Conservation (phyloP, 305 asterid species). For the Fraxinus sp. region DNA sequence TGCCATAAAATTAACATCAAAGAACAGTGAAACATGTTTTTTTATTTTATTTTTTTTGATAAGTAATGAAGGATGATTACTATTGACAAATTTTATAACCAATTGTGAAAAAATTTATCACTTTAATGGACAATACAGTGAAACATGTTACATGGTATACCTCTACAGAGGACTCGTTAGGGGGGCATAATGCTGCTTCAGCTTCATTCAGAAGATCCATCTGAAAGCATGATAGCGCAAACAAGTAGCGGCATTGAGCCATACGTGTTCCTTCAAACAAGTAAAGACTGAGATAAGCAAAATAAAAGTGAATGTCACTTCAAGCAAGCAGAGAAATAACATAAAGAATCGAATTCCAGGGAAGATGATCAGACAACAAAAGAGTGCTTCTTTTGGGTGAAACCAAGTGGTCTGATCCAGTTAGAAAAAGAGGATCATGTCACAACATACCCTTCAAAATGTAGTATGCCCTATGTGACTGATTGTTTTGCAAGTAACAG, state of each 20-base stretch:
- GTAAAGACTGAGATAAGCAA: conserved; percentile 1
- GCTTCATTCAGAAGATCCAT: conserved; percentile 92
- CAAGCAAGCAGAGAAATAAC: neutral
- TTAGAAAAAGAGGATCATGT: conserved; percentile 8
- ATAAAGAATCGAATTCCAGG: neutral
- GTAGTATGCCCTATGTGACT: conserved; percentile 87
- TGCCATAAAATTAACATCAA: neutral
- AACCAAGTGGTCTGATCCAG: neutral
- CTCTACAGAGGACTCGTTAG: conserved; percentile 71
- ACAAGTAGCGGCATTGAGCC: conserved; percentile 93
- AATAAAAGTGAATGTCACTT: conserved; percentile 14
- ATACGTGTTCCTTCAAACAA: conserved; percentile 59
- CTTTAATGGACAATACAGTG: neutral
- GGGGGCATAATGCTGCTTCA: conserved; percentile 66
- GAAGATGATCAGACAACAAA: neutral
- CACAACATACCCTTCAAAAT: conserved; percentile 64
- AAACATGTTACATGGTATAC: conserved; percentile 31
- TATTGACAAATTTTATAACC: too few relatives aligned
- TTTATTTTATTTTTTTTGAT: too few relatives aligned
- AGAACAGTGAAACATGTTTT: neutral
- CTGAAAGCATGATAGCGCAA: conserved; percentile 90
- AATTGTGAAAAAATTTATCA: too few relatives aligned
- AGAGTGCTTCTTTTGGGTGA: conserved; percentile 1
- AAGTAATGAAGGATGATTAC: too few relatives aligned
- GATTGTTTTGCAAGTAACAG: conserved; percentile 89